A percentile compares a stretch with the other conserved stretches of the same genome.
Conservation (phyloP, 2,329 filamentous ascomycete genomes). For the Rugonectria rugulosa region DNA sequence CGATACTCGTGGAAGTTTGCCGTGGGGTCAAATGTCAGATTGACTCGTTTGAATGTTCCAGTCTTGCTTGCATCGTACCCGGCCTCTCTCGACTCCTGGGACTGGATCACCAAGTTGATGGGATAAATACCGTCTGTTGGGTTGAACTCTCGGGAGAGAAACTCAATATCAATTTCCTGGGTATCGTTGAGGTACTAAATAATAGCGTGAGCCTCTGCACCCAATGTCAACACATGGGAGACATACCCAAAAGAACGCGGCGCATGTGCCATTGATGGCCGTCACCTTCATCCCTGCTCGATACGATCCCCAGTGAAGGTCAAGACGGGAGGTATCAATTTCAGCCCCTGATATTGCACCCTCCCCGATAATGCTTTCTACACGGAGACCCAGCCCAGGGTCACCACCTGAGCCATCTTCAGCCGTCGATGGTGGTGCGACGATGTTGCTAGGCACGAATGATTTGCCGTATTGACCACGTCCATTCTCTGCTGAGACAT, state of each 20-base stretch:
- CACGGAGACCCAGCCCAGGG: slow-evolving; percentile 64
- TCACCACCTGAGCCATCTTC: slow-evolving; percentile 54
- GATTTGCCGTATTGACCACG: slow-evolving; percentile 72
- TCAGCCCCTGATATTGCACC: slow-evolving; percentile 69
- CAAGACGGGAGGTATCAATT: slow-evolving; percentile 65
- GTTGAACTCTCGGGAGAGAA: slow-evolving; percentile 72
- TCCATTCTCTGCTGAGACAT: slow-evolving; percentile 63
- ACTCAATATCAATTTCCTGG: slow-evolving; percentile 83
- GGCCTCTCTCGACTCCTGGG: slow-evolving; percentile 61
- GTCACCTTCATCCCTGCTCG: slow-evolving; percentile 72
- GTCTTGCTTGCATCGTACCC: slow-evolving; percentile 71
- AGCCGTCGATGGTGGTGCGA: slow-evolving; percentile 51
- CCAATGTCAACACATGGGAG: not conserved
- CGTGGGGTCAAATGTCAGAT: slow-evolving; percentile 72
- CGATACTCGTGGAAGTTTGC: slow-evolving; percentile 77
- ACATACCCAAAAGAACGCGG: slow-evolving; percentile 80
- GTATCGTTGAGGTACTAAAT: slow-evolving; percentile 77
- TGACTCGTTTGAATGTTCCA: slow-evolving; percentile 62
- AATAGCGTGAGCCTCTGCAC: slow-evolving; percentile 3
- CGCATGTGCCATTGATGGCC: slow-evolving; percentile 70
- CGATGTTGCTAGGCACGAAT: slow-evolving; percentile 64
- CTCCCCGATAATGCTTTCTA: slow-evolving; percentile 53
- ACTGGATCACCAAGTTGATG: slow-evolving; percentile 80
- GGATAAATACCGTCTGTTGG: slow-evolving; percentile 58
- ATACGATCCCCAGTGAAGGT: slow-evolving; percentile 76